Evolutionary conservation across 2,329 filamentous ascomycete species (phyloP).

Genomic region (Diplodia sapinea): DNA sequence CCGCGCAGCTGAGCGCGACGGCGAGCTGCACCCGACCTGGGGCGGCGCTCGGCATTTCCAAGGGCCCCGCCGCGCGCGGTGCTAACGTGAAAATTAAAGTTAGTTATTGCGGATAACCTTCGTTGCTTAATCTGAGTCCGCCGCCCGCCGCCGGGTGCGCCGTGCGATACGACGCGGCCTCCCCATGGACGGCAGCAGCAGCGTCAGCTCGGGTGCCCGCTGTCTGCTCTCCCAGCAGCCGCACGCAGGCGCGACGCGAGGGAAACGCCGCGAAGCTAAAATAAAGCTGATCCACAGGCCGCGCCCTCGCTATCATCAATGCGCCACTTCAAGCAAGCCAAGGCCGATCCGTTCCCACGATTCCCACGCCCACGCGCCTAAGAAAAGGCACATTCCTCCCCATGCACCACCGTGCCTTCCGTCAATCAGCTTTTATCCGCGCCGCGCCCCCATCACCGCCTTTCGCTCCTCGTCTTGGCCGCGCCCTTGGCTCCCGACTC

Average conservation of each 20-base stretch:
- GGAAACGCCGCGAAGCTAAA: conserved; percentile 27
- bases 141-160: background rate
- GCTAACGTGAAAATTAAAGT: conserved; percentile 24
- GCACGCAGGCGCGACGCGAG: conserved; percentile 24
- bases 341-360: conserved; percentile 32
- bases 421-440: conserved; percentile 15
- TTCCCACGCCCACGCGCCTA: conserved; percentile 30
- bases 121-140: conserved; percentile 26
- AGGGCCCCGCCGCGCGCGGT: conserved; percentile 17
- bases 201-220: background rate
- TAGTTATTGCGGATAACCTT: conserved; percentile 14
- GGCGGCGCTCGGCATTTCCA: conserved; percentile 1
- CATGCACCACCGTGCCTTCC: conserved; percentile 18
- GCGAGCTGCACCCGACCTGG: no score
- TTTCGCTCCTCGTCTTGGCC: conserved; percentile 10
- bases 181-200: background rate
- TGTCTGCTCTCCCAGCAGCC: conserved; percentile 9
- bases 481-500: conserved; percentile 17
- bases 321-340: conserved; percentile 32
- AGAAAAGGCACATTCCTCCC: conserved; percentile 32
- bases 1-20: background rate
- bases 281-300: conserved; percentile 30
- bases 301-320: conserved; percentile 28
- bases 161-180: background rate
- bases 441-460: conserved; percentile 28